Conservation (phyloP, 192 early-diverging fungal species). For the Cetraspora pellucida region DNA sequence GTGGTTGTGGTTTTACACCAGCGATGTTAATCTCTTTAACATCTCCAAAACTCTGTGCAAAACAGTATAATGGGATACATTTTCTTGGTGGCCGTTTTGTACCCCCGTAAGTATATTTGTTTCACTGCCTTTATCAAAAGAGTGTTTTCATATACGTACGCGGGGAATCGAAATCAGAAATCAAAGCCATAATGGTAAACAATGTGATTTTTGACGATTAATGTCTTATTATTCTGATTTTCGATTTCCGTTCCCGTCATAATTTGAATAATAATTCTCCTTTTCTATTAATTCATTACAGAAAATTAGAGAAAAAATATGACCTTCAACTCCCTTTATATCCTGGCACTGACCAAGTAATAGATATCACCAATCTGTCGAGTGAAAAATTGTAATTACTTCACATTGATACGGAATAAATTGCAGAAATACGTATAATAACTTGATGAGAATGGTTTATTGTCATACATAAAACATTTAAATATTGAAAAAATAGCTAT, state of each 20-base stretch:
- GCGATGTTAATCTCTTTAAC: constrained; percentile 90
- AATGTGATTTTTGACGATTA: too few relatives aligned
- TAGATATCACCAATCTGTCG: constrained; percentile 22
- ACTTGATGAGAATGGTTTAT: too few relatives aligned
- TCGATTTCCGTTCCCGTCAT: background rate
- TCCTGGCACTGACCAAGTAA: constrained; percentile 67
- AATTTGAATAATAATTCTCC: background rate
- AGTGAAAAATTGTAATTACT: constrained; percentile 6
- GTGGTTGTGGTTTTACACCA: constrained; percentile 63
- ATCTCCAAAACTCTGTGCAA: constrained; percentile 82
- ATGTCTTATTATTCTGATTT: background rate
- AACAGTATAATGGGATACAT: constrained; percentile 72
- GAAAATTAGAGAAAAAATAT: constrained; percentile 64
- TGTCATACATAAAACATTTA: too few relatives aligned
- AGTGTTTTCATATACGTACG: too few relatives aligned
- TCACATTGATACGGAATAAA: too few relatives aligned
- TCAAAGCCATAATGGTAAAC: too few relatives aligned
- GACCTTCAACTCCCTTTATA: constrained; percentile 72
- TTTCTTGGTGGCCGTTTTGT: constrained; percentile 92
- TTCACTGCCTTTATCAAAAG: background rate
- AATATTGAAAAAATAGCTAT: too few relatives aligned
- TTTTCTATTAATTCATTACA: background rate
- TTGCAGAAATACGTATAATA: too few relatives aligned
- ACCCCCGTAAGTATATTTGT: constrained; percentile 52
- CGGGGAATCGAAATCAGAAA: too few relatives aligned